Conservation (phyloP, 768 basidiomycete species). For the Phylloporus sp. region DNA sequence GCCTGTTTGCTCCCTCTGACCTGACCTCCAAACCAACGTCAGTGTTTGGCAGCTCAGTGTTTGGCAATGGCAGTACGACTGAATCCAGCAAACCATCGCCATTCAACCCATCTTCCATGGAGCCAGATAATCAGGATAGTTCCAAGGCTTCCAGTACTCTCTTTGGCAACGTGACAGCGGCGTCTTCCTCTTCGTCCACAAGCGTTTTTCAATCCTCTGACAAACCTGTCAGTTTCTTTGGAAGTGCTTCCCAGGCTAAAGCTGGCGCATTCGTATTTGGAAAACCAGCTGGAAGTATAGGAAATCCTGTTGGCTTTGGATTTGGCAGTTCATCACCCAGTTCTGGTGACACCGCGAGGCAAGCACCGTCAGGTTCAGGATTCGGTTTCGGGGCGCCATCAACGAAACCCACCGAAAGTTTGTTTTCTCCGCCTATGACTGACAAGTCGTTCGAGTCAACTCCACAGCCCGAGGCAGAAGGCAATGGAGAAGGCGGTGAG, state of each 20-base stretch:
- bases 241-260: conserved; percentile 26
- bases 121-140: conserved; percentile 6
- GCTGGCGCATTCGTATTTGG: conserved; percentile 26
- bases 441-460: conserved; percentile 30
- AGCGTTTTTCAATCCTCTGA: conserved; percentile 22
- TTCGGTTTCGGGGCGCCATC: conserved; percentile 24
- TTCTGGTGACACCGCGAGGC: conserved; percentile 14
- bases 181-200: conserved; percentile 9
- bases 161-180: conserved; percentile 17
- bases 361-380: conserved; percentile 11
- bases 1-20: conserved; percentile 20
- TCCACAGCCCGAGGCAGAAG: conserved; percentile 24
- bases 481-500: conserved; percentile 25
- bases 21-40: conserved; percentile 19
- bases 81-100: conserved; percentile 15
- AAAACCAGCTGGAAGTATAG: conserved; percentile 43
- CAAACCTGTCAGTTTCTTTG: conserved; percentile 27
- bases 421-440: conserved; percentile 25
- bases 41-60: conserved; percentile 23
- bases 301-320: conserved; percentile 61
- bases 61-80: conserved; percentile 13
- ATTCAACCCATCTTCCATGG: conserved; percentile 9
- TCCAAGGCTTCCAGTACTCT: conserved; percentile 12
- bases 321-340: conserved; percentile 30
- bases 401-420: conserved; percentile 19